These are phyloP conservation scores for Yamadazyma phyllophila DNA, from an alignment of 805 yeast genomes.

Conservation along the genomic window DNA sequence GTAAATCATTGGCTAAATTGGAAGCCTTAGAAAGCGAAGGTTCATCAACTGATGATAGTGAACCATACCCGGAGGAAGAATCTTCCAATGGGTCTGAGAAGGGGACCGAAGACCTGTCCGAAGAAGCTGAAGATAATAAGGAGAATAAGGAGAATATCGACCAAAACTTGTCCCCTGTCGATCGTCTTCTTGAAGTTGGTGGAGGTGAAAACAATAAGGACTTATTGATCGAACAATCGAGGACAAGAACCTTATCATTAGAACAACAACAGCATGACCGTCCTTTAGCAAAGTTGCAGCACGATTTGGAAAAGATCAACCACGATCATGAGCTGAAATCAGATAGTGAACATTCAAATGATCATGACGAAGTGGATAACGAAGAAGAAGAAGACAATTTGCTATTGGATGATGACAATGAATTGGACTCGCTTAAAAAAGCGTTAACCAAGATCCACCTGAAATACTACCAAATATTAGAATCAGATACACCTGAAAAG, in stretches of 20 bases:
- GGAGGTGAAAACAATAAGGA: conserved; percentile 51
- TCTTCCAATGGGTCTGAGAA: conserved; percentile 8
- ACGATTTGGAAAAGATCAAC: conserved; percentile 57
- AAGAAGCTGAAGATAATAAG: conserved; percentile 8
- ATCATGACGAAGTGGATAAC: conserved; percentile 11
- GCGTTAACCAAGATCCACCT: conserved; percentile 65
- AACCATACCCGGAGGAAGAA: conserved; percentile 14
- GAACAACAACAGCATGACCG: conserved; percentile 81
- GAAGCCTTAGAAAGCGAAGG: conserved; percentile 37
- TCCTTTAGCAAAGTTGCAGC: conserved; percentile 81
- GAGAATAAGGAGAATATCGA: conserved; percentile 7
- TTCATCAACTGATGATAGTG: conserved; percentile 18
- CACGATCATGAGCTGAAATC: conserved; percentile 19
- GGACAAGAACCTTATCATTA: conserved; percentile 63
- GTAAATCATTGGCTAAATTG: conserved; percentile 54
- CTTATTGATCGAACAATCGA: conserved; percentile 54
- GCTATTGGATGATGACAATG: conserved; percentile 77
- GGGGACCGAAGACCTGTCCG: conserved; percentile 8
- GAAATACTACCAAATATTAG: conserved; percentile 57
- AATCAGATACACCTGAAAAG: conserved; percentile 10
- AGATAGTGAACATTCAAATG: conserved; percentile 23
- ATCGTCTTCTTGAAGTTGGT: conserved; percentile 45
- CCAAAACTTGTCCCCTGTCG: conserved; percentile 40
- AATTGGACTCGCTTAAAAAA: conserved; percentile 58
- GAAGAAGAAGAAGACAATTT: conserved; percentile 47